Evolutionary conservation across 2,329 filamentous ascomycete genomes (phyloP), one percentile per base, ranked within the genome.

Genomic region (Claviceps quebecensis): DNA sequence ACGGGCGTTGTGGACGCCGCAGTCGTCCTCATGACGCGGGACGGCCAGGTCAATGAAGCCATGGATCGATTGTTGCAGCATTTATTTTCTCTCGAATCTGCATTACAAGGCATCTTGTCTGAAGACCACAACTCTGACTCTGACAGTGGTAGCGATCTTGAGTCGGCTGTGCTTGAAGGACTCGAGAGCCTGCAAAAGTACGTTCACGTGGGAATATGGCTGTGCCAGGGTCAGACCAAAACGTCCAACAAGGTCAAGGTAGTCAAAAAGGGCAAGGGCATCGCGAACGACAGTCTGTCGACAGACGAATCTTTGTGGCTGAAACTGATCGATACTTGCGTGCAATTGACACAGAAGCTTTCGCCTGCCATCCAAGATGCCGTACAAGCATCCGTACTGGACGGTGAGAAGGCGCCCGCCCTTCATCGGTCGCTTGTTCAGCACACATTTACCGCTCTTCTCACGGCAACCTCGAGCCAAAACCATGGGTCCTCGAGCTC

Each of bases 1-100:
- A 89, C 83, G 43, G 90, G 90, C 1, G 87, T 93, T 5, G 81
- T 98, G 45, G 93, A 98, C 69, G 94, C 90, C 4, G 91, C 89
- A 1, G 87, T 98, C 6, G 81, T 95, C 1, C 74, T 98, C 9
- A 85, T 98, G 76, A 87, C 88, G 40, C 80, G 87, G 53, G 89
- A 96, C 62, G 93, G 94, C 0, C 81, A 93, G 60, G 76, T 91
- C 13, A 78, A 80, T 54, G 78, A 84, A 59, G 93, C 89, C 5
- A 95, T 98, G 84, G 76, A 82, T 52, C 81, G 93, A 47, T 76
- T 98, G 22, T 78, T 87, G n/a, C 78, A 76, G 57, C 91, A 98
- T 62, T 68, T 98, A 26, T 75, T 76, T 39, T 90, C 84, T 0
- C 73, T 98, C 0, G 85, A 94, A 63, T 83, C 83, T 2, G 86